Evolutionary conservation across 208 protist genomes (phyloP).

Genomic region (Acanthamoeba healyi): DNA sequence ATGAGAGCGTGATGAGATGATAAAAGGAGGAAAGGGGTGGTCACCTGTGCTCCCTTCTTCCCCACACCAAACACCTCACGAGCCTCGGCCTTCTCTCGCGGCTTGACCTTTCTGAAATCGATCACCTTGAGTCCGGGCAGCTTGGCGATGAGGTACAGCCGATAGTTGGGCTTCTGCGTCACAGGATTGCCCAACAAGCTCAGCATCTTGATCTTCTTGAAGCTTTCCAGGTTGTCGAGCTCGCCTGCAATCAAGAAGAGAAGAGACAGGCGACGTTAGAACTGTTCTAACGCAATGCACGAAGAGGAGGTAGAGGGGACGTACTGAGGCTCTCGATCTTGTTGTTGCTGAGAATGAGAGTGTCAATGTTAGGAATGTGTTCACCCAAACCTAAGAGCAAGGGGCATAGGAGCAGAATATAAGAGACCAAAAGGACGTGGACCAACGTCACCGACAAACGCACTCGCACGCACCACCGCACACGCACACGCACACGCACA

Average conservation of each 20-base stretch:
- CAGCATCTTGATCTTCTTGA: constrained; percentile 82
- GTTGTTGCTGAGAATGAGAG: constrained; percentile 91
- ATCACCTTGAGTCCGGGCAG: constrained; percentile 88
- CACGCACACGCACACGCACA: too few species aligned
- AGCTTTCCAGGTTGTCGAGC: constrained; percentile 79
- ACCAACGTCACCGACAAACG: too few species aligned
- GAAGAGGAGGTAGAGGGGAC: background rate
- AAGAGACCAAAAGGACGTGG: background rate
- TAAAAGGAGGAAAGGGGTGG: background rate
- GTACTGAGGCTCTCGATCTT: constrained; percentile 69
- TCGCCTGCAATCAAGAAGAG: background rate
- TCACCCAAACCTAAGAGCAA: background rate
- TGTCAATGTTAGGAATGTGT: constrained; percentile 88
- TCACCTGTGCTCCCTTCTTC: constrained; percentile 35
- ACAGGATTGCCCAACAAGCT: constrained; percentile 90
- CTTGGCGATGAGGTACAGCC: constrained; percentile 88
- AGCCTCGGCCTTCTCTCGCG: constrained; percentile 29
- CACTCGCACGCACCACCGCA: too few species aligned
- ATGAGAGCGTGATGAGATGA: too few species aligned
- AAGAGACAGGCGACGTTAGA: too few species aligned
- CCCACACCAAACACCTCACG: constrained; percentile 2
- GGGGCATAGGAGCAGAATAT: background rate
- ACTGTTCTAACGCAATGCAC: too few species aligned
- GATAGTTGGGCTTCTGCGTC: constrained; percentile 87
- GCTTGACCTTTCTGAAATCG: constrained; percentile 90